A percentile compares a stretch with the other conserved stretches of the same genome.
These are phyloP conservation scores for Starmerella gropengiesseri DNA, from an alignment of 805 yeast genomes.

Conservation along the genomic window DNA sequence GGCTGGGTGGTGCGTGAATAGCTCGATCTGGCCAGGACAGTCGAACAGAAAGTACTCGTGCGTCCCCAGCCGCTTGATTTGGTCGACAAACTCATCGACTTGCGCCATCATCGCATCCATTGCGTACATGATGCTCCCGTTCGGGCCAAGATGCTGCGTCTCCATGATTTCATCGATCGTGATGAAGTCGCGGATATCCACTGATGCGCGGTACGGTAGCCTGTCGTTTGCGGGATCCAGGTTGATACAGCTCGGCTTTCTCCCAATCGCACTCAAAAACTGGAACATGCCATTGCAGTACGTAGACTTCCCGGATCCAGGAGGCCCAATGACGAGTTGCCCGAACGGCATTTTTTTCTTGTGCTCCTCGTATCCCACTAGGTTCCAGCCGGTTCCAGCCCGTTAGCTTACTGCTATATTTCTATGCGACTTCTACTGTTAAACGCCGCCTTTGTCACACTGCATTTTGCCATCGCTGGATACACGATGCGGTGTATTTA, in stretches of 20 bases:
- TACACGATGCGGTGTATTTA: too few relatives aligned
- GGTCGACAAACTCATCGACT: constrained; percentile 47
- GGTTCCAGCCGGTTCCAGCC: too few relatives aligned
- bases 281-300: constrained; percentile 87
- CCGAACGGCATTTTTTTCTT: constrained; percentile 46
- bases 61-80: constrained; percentile 45
- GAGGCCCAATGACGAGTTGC: constrained; percentile 93
- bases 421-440: too few relatives aligned
- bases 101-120: constrained; percentile 53
- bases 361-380: too few relatives aligned
- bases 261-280: constrained; percentile 86
- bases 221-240: constrained; percentile 86
- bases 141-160: constrained; percentile 62
- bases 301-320: constrained; percentile 95
- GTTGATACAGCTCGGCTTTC: constrained; percentile 74
- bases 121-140: constrained; percentile 86
- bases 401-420: too few relatives aligned
- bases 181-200: constrained; percentile 69
- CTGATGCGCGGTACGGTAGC: constrained; percentile 56
- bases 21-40: constrained; percentile 86
- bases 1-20: constrained; percentile 81
- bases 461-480: too few relatives aligned
- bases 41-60: constrained; percentile 67
- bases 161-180: constrained; percentile 71
- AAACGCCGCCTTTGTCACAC: too few relatives aligned